Evolutionary conservation across 768 basidiomycete genomes (phyloP).

Genomic region (Auriscalpium microsporum): DNA sequence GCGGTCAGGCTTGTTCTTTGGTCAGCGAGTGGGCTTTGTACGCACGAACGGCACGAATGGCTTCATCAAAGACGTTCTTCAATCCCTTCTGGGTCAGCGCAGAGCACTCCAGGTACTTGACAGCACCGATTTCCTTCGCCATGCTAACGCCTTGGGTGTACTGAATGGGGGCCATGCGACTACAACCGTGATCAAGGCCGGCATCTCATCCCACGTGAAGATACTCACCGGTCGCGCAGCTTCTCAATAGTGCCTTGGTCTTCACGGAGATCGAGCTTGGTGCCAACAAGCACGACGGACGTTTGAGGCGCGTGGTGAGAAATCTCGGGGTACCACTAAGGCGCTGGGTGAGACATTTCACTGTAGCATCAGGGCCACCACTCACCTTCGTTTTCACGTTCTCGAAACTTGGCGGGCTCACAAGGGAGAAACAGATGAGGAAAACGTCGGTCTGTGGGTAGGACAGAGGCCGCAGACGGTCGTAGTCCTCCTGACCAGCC

Average conservation of each 20-base stretch:
- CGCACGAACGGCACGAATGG: constrained; percentile 92
- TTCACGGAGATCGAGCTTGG: constrained; percentile 95
- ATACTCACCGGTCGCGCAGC: constrained; percentile 73
- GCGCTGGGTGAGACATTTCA: constrained; percentile 5
- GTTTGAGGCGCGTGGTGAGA: constrained; percentile 95
- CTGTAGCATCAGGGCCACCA: constrained; percentile 1
- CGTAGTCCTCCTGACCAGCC: constrained; percentile 99
- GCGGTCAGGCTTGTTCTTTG: neutral
- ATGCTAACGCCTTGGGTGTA: constrained; percentile 88
- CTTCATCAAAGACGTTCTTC: constrained; percentile 99
- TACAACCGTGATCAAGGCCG: constrained; percentile 22
- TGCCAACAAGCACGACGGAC: constrained; percentile 89
- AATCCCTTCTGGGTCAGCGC: constrained; percentile 96
- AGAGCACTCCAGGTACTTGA: constrained; percentile 94
- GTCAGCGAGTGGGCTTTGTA: constrained; percentile 18
- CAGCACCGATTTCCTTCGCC: constrained; percentile 89
- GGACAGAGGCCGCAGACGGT: constrained; percentile 92
- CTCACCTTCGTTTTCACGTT: constrained; percentile 95
- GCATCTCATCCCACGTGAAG: neutral
- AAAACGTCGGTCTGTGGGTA: constrained; percentile 99
- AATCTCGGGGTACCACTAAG: constrained; percentile 93
- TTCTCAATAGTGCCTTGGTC: constrained; percentile 90
- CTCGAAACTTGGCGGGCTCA: constrained; percentile 96
- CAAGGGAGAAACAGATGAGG: constrained; percentile 97
- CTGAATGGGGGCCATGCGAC: constrained; percentile 91